Base-by-base conservation (phyloP, 192 early-diverging fungal genomes). In the Chytriomyces hyalinus region DNA sequence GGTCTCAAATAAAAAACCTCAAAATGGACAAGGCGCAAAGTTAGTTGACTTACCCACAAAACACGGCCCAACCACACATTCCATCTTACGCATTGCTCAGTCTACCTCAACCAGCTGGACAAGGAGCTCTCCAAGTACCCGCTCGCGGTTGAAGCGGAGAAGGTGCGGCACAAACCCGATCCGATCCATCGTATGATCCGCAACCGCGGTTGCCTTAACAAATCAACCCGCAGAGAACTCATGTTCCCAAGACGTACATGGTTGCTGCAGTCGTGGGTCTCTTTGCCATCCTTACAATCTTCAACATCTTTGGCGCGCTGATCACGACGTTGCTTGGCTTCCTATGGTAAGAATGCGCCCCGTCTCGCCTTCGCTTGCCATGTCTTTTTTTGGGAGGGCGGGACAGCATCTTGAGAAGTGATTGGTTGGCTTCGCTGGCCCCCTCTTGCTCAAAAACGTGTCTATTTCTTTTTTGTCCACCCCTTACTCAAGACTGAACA, bases 211-310 rank as follows among this genome's bases (percentile, higher is more conserved):
- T 20, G 53, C 53, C 53, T 57, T 3, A 57, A 13, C 20, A 13
- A 13, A n/a, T 57, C 53, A 13, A 46, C 2, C 20, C 15, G 10
- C 61, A 78, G 82, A 84, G 66, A 36, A 94, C 92, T 13, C 88
- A 91, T n/a, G 87, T 98, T 62, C 92, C 93, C 78, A 99, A 99
- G 82, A 92, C 92, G n/a, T 96, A 96, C 81, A 70, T 93, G 26
- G 90, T 87, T 28, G 65, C 83, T n/a, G 95, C 93, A 10, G 76
- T 86, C 36, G 90, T 82, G 36, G 80, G 80, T 13, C 76, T 96
- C 48, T 57, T 90, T 51, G 78, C 91, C 67, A 62, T 94, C 17
- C 89, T 97, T 78, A 92, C 97, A 76, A 94, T 97, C 81, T 93
- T 99, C 83, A 97, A 99, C 84, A 81, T 98, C 67, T 90, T 65